Evolutionary conservation across 306 rosid species (phyloP), one percentile per base, ranked within the genome.

Genomic region (Vigna unguiculata): DNA sequence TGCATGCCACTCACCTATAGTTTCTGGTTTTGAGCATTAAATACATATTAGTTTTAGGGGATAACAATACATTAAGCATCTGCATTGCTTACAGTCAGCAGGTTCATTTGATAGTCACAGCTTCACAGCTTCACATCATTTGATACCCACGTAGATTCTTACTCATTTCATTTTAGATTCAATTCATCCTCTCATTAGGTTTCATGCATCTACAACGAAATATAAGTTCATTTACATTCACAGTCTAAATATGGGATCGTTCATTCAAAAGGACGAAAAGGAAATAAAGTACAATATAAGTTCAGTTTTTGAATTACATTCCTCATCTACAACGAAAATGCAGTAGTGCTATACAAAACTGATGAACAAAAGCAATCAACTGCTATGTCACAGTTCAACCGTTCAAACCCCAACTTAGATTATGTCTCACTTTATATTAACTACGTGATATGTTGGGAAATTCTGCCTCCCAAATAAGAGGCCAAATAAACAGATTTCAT

Each of bases 371-470:
- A 54, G 58, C 7, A 22, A 38, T 75, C 2, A 36, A 34, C 8
- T 34, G 38, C 3, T n/a, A 51, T 20, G 47, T 17, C 61, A 19
- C 40, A 48, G 51, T 62, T 30, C 58, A 59, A 19, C 14, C 14
- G 28, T 53, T 20, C 59, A 54, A 54, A 3, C 28, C 16, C 15
- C 60, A 20, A 20, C 13, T 21, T 53, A 19, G 28, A 53, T 2
- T 20, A 21, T 19, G 30, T 10, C 24, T 3, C 62, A 11, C 62
- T 53, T 21, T 20, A 21, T 53, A 53, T 21, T 53, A 4, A n/a
- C 62, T 63, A 69, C 13, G 5, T 40, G 21, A 78, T n/a, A n/a
- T n/a, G n/a, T n/a, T n/a, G n/a, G n/a, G n/a, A 38, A 67, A 64
- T 15, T 63, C 53, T 51, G 14, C 63, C 22, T 30, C 30, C 17